Evolutionary conservation across 345 rosid species (phyloP).

Genomic region (Turnera subulata): DNA sequence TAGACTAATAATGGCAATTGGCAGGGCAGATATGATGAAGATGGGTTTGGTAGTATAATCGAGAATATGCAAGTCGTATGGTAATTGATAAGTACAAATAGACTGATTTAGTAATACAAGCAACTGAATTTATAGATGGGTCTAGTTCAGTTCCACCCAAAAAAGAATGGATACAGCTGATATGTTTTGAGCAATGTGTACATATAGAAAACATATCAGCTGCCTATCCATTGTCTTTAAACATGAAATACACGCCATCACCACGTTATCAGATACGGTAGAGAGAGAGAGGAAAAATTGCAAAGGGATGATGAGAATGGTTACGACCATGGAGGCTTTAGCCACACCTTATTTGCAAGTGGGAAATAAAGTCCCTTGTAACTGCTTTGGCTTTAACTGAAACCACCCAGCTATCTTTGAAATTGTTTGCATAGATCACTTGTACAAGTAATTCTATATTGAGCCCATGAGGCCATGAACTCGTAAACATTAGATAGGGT

Average conservation of each 20-base stretch:
- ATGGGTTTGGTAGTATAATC: slow-evolving; percentile 17
- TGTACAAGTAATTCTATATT: background rate
- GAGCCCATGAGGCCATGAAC: too few species aligned
- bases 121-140: background rate
- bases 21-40: slow-evolving; percentile 6
- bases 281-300: too few species aligned
- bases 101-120: slow-evolving; percentile 11
- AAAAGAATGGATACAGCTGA: background rate
- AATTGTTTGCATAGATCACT: background rate
- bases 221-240: too few species aligned
- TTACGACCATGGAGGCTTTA: slow-evolving; percentile 4
- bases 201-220: too few species aligned
- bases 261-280: too few species aligned
- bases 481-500: background rate
- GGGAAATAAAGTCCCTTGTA: slow-evolving; percentile 12
- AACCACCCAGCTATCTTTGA: background rate
- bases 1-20: background rate
- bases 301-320: slow-evolving; percentile 1
- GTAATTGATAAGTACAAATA: background rate
- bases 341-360: slow-evolving; percentile 25
- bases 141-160: background rate
- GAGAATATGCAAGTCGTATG: slow-evolving; percentile 5
- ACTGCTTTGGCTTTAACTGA: slow-evolving; percentile 33
- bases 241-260: too few species aligned
- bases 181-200: too few species aligned